Conservation (phyloP, 2,329 filamentous ascomycete genomes). For the Calonectria henricotiae region DNA sequence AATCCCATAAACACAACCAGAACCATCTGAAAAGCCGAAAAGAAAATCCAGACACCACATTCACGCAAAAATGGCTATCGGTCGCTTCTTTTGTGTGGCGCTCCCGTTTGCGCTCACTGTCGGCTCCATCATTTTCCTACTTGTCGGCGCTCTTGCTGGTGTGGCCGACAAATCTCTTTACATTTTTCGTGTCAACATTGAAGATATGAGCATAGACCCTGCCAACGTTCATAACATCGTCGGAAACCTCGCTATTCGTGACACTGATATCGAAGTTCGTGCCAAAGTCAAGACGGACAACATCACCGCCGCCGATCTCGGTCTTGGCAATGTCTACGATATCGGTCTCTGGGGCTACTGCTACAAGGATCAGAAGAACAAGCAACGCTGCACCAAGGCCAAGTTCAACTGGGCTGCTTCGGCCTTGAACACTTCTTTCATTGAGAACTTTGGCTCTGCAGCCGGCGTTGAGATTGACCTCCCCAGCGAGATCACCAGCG, state of each 20-base stretch:
- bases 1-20: slow-evolving; percentile 32
- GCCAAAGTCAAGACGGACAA: slow-evolving; percentile 59
- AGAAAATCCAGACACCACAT: slow-evolving; percentile 19
- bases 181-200: slow-evolving; percentile 75
- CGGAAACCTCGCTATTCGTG: slow-evolving; percentile 45
- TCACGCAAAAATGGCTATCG: slow-evolving; percentile 70
- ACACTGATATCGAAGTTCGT: slow-evolving; percentile 46
- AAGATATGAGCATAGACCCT: slow-evolving; percentile 67
- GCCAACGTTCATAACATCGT: slow-evolving; percentile 60
- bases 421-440: slow-evolving; percentile 74
- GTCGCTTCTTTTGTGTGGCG: slow-evolving; percentile 89
- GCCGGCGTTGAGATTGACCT: slow-evolving; percentile 74
- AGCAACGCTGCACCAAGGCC: slow-evolving; percentile 78
- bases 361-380: slow-evolving; percentile 69
- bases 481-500: slow-evolving; percentile 76
- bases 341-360: slow-evolving; percentile 93
- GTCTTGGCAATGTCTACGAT: slow-evolving; percentile 84
- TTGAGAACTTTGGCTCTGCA: slow-evolving; percentile 70
- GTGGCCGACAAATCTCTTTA: slow-evolving; percentile 72
- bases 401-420: slow-evolving; percentile 85
- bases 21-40: slow-evolving; percentile 10
- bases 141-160: slow-evolving; percentile 72
- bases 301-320: slow-evolving; percentile 72
- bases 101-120: slow-evolving; percentile 88
- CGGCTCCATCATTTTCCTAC: slow-evolving; percentile 80